Percentiles rank a stretch among this genome's conserved stretches.
phyloP scores from a whole-genome alignment of 257 asterid genomes.

The Misopates orontium region DNA sequence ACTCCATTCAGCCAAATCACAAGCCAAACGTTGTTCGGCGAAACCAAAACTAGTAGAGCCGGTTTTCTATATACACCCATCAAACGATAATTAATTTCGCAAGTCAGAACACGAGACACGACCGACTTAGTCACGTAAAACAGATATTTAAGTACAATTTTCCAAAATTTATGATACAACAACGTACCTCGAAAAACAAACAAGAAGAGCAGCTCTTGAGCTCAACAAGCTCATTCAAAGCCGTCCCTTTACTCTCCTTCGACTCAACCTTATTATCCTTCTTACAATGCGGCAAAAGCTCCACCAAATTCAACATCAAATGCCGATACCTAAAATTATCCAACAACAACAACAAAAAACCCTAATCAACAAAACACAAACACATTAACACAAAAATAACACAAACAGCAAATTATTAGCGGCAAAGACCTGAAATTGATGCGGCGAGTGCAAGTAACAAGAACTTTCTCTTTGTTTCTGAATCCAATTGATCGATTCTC shows the following conservation, averaged over 20 bases:
- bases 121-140: background rate
- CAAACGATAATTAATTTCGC: no score
- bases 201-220: conserved; percentile 86
- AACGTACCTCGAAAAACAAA: conserved; percentile 85
- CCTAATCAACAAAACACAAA: background rate
- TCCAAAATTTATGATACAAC: background rate
- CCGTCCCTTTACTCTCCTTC: conserved; percentile 84
- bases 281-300: conserved; percentile 87
- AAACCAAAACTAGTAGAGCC: no score
- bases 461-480: conserved; percentile 81
- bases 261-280: conserved; percentile 90
- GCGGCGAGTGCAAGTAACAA: conserved; percentile 91
- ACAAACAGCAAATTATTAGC: background rate
- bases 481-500: conserved; percentile 28
- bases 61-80: no score
- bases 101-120: no score
- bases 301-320: conserved; percentile 88
- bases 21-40: no score
- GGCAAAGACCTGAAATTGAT: conserved; percentile 66
- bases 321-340: conserved; percentile 77
- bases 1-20: no score
- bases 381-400: background rate
- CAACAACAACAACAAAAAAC: conserved; percentile 1
- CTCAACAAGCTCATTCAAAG: conserved; percentile 94
- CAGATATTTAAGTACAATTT: no score